These are phyloP conservation scores for Pseudogymnoascus sp. DNA, from an alignment of 2,329 filamentous ascomycete genomes.

Conservation along the genomic window DNA sequence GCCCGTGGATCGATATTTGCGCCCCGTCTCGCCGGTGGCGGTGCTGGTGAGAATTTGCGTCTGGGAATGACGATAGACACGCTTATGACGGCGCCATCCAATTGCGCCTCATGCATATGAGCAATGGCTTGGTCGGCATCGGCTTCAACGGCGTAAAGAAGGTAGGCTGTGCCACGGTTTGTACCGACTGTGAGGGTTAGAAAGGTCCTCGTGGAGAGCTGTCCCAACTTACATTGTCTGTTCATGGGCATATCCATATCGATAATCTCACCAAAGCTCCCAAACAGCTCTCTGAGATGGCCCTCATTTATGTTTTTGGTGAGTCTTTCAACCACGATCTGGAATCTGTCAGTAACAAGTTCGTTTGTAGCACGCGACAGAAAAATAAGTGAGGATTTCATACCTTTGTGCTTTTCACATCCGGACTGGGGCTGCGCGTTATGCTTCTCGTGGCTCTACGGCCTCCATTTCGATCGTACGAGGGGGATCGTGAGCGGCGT, in stretches of 20 bases:
- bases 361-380: slow-evolving; percentile 10
- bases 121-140: slow-evolving; percentile 85
- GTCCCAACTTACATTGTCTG: slow-evolving; percentile 58
- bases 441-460: slow-evolving; percentile 25
- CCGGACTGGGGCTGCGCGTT: slow-evolving; percentile 30
- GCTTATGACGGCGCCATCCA: slow-evolving; percentile 30
- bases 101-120: slow-evolving; percentile 95
- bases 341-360: slow-evolving; percentile 16
- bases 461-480: slow-evolving; percentile 23
- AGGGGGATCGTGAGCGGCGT: slow-evolving; percentile 25
- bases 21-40: slow-evolving; percentile 61
- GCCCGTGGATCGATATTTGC: slow-evolving; percentile 51
- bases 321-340: slow-evolving; percentile 94
- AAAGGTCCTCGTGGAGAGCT: slow-evolving; percentile 10
- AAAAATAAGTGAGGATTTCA: neutral
- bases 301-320: slow-evolving; percentile 89
- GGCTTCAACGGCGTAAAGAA: slow-evolving; percentile 68
- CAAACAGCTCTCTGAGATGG: slow-evolving; percentile 88
- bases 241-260: slow-evolving; percentile 89
- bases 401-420: slow-evolving; percentile 47
- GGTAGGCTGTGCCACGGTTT: slow-evolving; percentile 90
- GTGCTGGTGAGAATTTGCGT: slow-evolving; percentile 68
- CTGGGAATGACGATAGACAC: slow-evolving; percentile 32
- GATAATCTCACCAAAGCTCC: slow-evolving; percentile 74
- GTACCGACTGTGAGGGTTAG: slow-evolving; percentile 57